These are phyloP conservation scores for Acanthamoeba healyi DNA, from an alignment of 208 protist species.

Conservation along the genomic window DNA sequence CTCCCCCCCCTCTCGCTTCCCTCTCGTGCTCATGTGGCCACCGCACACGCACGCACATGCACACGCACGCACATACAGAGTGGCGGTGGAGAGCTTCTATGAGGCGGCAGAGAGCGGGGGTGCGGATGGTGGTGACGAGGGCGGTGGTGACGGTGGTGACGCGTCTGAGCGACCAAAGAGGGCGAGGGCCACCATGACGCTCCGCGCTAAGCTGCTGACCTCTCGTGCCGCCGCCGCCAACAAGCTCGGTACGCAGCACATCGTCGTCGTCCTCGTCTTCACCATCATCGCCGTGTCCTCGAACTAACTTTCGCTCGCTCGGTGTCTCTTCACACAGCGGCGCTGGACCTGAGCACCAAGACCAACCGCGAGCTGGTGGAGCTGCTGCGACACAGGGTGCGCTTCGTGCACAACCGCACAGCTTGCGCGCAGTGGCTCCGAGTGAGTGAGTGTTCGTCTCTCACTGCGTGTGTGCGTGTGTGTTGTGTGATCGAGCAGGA, in stretches of 20 bases:
- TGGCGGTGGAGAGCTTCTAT: conserved; percentile 11
- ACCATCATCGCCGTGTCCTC: background rate
- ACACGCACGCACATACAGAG: background rate
- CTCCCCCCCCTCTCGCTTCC: too few relatives aligned
- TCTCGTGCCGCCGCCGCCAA: background rate
- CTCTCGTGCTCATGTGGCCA: too few relatives aligned
- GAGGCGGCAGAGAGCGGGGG: background rate
- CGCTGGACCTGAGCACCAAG: background rate
- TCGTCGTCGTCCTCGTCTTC: too few relatives aligned
- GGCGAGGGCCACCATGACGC: background rate
- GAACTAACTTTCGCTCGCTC: too few relatives aligned
- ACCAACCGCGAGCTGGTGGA: background rate
- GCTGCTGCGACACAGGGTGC: background rate
- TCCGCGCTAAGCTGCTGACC: background rate
- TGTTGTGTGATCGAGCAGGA: background rate
- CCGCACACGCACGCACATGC: too few relatives aligned
- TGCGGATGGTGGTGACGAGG: background rate
- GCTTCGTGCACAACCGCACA: too few relatives aligned
- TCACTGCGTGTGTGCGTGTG: background rate
- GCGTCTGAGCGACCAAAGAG: background rate
- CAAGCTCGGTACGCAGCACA: background rate
- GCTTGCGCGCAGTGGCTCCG: too few relatives aligned
- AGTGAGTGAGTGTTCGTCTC: too few relatives aligned
- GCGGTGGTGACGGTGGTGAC: background rate
- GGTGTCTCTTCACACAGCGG: background rate